These are phyloP conservation scores for Metarhizium anisopliae DNA, from an alignment of 2,329 filamentous ascomycete species.

Conservation along the genomic window DNA sequence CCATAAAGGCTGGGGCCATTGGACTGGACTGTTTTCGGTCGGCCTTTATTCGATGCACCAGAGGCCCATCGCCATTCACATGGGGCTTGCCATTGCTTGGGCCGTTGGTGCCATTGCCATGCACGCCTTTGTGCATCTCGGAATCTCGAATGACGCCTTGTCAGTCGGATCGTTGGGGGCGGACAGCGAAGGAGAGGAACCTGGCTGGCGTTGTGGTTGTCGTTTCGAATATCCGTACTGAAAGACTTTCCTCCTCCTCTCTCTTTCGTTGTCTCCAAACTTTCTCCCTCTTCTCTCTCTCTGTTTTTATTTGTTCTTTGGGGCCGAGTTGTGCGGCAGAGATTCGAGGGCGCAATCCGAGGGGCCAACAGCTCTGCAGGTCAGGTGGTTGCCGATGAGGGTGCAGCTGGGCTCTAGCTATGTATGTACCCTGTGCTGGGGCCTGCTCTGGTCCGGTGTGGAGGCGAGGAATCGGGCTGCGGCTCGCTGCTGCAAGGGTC, in stretches of 20 bases:
- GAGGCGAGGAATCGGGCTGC: neutral
- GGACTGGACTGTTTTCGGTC: slow-evolving; percentile 52
- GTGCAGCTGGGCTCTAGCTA: too few relatives aligned
- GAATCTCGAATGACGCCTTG: neutral
- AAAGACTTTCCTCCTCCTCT: too few relatives aligned
- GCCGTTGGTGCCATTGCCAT: slow-evolving; percentile 10
- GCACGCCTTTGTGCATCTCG: slow-evolving; percentile 12
- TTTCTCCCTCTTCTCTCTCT: too few relatives aligned
- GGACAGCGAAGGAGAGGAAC: too few relatives aligned
- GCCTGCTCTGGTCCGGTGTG: too few relatives aligned
- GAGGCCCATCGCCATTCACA: slow-evolving; percentile 25
- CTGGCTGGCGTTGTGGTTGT: too few relatives aligned
- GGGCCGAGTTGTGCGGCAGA: too few relatives aligned
- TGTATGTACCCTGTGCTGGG: too few relatives aligned
- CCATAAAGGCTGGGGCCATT: slow-evolving; percentile 88
- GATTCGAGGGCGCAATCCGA: too few relatives aligned
- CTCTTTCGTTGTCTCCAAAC: too few relatives aligned
- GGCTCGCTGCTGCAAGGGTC: neutral
- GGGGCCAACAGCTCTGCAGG: neutral
- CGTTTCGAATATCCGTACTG: too few relatives aligned
- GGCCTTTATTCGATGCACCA: slow-evolving; percentile 28
- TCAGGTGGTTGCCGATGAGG: neutral
- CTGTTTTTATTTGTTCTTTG: too few relatives aligned
- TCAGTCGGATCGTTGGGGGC: neutral
- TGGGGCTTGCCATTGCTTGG: slow-evolving; percentile 18